Evolutionary conservation across 2,329 filamentous ascomycete species (phyloP).

Genomic region (Alternaria sp.): DNA sequence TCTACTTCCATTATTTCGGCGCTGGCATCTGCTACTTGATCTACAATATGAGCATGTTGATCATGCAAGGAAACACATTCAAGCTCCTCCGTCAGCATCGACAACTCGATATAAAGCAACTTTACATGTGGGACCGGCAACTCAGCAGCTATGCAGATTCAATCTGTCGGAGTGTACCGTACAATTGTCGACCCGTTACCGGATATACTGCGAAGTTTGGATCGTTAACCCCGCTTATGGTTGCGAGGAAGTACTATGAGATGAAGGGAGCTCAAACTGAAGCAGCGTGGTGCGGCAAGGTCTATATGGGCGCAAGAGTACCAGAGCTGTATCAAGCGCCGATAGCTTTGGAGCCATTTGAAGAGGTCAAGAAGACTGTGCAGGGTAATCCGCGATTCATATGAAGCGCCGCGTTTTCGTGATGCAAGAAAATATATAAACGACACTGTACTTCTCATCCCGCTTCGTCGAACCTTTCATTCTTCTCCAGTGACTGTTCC

Average conservation of each 20-base stretch:
- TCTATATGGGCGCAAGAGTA: slow-evolving; percentile 40
- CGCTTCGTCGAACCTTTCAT: not conserved
- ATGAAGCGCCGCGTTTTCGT: slow-evolving; percentile 3
- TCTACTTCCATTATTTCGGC: slow-evolving; percentile 44
- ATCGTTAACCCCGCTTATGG: slow-evolving; percentile 45
- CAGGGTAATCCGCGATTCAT: slow-evolving; percentile 34
- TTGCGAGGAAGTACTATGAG: slow-evolving; percentile 47
- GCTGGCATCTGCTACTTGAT: slow-evolving; percentile 46
- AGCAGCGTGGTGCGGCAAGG: slow-evolving; percentile 41
- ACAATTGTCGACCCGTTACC: slow-evolving; percentile 35
- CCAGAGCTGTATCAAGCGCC: slow-evolving; percentile 43
- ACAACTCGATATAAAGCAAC: slow-evolving; percentile 38
- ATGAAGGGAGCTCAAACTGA: slow-evolving; percentile 37
- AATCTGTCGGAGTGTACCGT: slow-evolving; percentile 46
- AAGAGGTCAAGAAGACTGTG: slow-evolving; percentile 37
- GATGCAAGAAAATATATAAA: not conserved
- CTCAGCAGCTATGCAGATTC: slow-evolving; percentile 41
- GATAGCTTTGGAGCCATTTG: slow-evolving; percentile 36
- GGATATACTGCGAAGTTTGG: slow-evolving; percentile 47
- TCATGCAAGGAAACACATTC: slow-evolving; percentile 48
- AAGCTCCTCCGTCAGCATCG: slow-evolving; percentile 34
- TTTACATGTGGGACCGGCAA: slow-evolving; percentile 44
- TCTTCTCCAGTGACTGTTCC: not conserved
- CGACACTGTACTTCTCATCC: not conserved
- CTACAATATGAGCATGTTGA: slow-evolving; percentile 50